Base-by-base conservation (phyloP, 768 basidiomycete genomes). In the Boletus tylopilopsis region DNA sequence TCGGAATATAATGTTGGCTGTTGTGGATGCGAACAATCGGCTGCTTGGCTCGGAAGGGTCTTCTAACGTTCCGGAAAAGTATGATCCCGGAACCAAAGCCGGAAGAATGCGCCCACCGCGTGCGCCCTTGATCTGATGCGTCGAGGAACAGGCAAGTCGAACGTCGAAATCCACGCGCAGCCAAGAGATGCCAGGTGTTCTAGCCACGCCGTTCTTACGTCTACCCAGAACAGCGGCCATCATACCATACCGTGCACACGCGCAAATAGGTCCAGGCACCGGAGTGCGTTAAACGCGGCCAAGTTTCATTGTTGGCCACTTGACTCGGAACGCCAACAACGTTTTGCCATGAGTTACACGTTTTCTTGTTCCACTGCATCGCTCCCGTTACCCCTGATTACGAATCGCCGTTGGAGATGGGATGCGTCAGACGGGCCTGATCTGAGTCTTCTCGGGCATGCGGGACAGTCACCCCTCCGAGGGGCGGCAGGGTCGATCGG, bases 391-490 rank as follows among this genome's bases (percentile, higher is more conserved):
- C 35, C 58, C 47, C 47, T 56, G 59, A 53, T 51, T 39, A 48
- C 40, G 58, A 53, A 58, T 48, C 32, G 6, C 18, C 5, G 27
- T 32, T 39, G 29, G 21, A 32, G 29, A n/a, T n/a, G n/a, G n/a
- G 29, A 12, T 32, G 36, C 18, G 40, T 54, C 53, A 36, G 29
- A n/a, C 16, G 32, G 2, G 29, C 33, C 9, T 22, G 29, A 45
- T 53, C 22, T 15, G 29, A 33, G 37, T 33, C 6, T 53, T 44
- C 29, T 50, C 11, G 15, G 24, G 22, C 40, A 24, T 44, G 15
- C 59, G 55, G 55, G 38, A 34, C 39, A 34, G 36, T 34, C 42
- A 49, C 42, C 21, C 2, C 38, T 32, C 53, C 59, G 55, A 48
- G 27, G 23, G 22, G 36, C n/a, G n/a, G n/a, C n/a, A 45, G 40